Percentiles rank a stretch among this genome's conserved stretches.
These are phyloP conservation scores for Solanum hybrid DNA, from an alignment of 305 asterid species.

Conservation along the genomic window DNA sequence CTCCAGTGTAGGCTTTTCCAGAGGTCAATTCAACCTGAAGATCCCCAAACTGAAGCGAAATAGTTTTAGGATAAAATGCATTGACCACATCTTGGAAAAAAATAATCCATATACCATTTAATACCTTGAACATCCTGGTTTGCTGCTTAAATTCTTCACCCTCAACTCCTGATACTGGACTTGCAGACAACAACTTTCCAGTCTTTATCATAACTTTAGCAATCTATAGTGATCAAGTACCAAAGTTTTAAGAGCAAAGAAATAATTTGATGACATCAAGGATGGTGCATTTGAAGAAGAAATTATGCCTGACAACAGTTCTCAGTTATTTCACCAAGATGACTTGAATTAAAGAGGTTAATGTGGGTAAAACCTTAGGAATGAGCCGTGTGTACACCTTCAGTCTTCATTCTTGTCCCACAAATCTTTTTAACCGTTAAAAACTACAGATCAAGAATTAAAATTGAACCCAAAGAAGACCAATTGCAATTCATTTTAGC, in stretches of 20 bases:
- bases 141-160: conserved; percentile 49
- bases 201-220: conserved; percentile 66
- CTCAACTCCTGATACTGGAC: conserved; percentile 30
- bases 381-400: not conserved
- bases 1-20: conserved; percentile 60
- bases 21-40: conserved; percentile 85
- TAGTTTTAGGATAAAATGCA: conserved; percentile 3
- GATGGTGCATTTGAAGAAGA: not conserved
- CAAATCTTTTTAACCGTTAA: not conserved
- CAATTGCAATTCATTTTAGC: not conserved
- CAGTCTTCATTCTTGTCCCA: not conserved
- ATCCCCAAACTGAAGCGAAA: conserved; percentile 65
- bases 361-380: not conserved
- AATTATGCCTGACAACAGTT: not conserved
- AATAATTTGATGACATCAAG: not conserved
- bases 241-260: conserved; percentile 6
- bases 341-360: not conserved
- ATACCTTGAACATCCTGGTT: conserved; percentile 60
- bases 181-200: conserved; percentile 54
- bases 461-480: not conserved
- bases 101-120: not conserved
- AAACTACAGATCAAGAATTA: not conserved
- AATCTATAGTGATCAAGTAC: conserved; percentile 63
- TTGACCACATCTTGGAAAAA: not conserved
- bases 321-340: not conserved